Base-by-base conservation (phyloP, 805 yeast species). In the Hemisphaericaspora nanyangensis region DNA sequence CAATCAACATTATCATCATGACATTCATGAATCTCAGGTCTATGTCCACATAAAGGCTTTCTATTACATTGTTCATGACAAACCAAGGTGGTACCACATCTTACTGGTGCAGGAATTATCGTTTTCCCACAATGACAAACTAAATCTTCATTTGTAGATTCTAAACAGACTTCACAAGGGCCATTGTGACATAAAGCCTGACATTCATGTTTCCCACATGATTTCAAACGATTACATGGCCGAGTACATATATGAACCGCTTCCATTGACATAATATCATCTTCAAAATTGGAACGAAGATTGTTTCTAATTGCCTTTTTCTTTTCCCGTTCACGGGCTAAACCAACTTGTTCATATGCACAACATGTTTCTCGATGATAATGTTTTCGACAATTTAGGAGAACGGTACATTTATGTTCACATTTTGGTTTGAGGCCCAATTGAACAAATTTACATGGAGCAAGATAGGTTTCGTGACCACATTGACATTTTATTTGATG, bases 121-220 rank as follows among this genome's bases (percentile, higher is more conserved):
- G 95, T 87, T 46, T 73, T 70, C 3, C 95, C 95, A 65, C 96
- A 87, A 35, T 82, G 74, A 54, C 96, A 87, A 3, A 79, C 75
- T 48, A 85, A 63, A 55, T 87, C 95, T 15, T 85, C 87, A 29
- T 80, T 76, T n/a, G 84, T 74, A 5, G 91, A 81, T 52, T 86
- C 95, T 35, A 85, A 56, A 56, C 96, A 87, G 10, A 89, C 84
- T 3, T 79, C 76, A 60, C 95, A 87, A 3, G 83, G 74, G 0
- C 96, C 96, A 11, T 77, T 64, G 58, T 87, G 96, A 50, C 95
- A 87, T 17, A 80, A 73, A 47, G 80, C 75, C 32, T 70, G 70
- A 58, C 95, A 87, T 28, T 68, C 52, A 56, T 87, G 96, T 31
- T 56, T 51, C 11, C 70, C 72, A 63, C 96, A 87, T 15, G 76